These are phyloP conservation scores for Corylus heterophylla DNA, from an alignment of 306 rosid genomes.

Conservation along the genomic window DNA sequence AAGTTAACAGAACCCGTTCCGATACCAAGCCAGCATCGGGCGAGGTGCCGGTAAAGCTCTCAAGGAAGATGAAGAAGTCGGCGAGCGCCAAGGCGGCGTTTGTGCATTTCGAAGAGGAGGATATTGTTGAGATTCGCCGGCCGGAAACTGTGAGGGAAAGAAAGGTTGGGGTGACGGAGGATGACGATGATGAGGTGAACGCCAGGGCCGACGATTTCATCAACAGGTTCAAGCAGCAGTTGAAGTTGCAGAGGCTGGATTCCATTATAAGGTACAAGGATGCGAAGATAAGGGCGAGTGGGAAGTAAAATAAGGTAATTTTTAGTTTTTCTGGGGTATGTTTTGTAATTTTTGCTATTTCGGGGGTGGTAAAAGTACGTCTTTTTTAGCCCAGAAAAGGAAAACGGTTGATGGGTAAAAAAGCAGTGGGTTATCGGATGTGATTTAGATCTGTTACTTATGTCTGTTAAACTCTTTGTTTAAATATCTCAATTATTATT, in stretches of 20 bases:
- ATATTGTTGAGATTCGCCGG: constrained; percentile 60
- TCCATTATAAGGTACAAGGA: constrained; percentile 66
- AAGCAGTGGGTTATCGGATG: not conserved
- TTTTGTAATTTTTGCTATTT: constrained; percentile 25
- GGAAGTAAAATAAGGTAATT: constrained; percentile 19
- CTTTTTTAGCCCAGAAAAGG: not conserved
- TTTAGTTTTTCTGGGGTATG: not conserved
- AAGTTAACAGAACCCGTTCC: constrained; percentile 44
- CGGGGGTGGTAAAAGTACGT: constrained; percentile 8
- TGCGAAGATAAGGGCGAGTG: constrained; percentile 42
- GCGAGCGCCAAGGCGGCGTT: constrained; percentile 70
- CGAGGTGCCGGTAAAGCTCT: constrained; percentile 51
- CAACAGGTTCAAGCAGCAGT: constrained; percentile 76
- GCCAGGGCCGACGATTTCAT: constrained; percentile 87
- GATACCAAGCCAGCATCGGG: constrained; percentile 73
- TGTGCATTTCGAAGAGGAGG: constrained; percentile 57
- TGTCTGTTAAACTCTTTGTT: constrained; percentile 4
- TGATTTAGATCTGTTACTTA: constrained; percentile 14
- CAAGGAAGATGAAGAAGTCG: constrained; percentile 82
- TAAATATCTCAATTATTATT: not conserved
- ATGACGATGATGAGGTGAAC: constrained; percentile 57
- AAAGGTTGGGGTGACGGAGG: constrained; percentile 27
- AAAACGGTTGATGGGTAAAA: not conserved
- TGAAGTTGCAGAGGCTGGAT: constrained; percentile 79
- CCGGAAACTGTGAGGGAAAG: constrained; percentile 67